Evolutionary conservation across 768 basidiomycete species (phyloP), one percentile per base, ranked within the genome.

Genomic region (Sporobolomyces phaffii): DNA sequence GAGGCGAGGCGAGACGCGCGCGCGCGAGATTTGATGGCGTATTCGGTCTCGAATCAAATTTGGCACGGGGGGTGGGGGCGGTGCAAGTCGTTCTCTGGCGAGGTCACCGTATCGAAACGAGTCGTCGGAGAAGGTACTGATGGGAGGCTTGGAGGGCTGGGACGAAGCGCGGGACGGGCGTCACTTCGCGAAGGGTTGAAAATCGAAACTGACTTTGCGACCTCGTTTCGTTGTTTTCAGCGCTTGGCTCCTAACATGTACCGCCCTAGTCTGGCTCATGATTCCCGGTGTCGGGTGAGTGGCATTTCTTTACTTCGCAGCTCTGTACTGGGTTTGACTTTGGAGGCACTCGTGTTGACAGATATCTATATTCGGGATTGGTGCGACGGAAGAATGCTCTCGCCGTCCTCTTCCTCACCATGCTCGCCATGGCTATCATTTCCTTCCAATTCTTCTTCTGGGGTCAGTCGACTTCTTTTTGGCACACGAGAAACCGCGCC

Each of bases 301-400:
- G 80, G n/a, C n/a, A 26, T 41, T 28, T 18, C 24, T 13, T 40
- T 31, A 8, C 15, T n/a, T 3, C 9, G 3, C 20, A 5, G 33
- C 17, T 29, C 3, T 5, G 15, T 1, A 17, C 9, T 26, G 14
- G 5, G 20, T 24, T 31, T 50, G 22, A 58, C 6, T 33, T 22
- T 31, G 28, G 7, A 31, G 26, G 45, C 52, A 41, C 73, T 73
- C 48, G 74, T n/a, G 5, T n/a, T 26, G 13, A 8, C 54, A 18
- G 94, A 90, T 70, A 71, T 65, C 66, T 72, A 40, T 72, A 72
- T 41, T 72, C 70, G 6, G 70, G 70, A 15, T 83, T 99, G 36
- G 83, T 96, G 36, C 81, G 94, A 53, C 81, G 94, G 66, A 98
- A 98, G 79, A 96, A 96, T 73, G 94, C 94, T 0, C 81, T 97